Base-by-base conservation (phyloP, 2,329 filamentous ascomycete genomes). In the Rachicladosporium sp. region DNA sequence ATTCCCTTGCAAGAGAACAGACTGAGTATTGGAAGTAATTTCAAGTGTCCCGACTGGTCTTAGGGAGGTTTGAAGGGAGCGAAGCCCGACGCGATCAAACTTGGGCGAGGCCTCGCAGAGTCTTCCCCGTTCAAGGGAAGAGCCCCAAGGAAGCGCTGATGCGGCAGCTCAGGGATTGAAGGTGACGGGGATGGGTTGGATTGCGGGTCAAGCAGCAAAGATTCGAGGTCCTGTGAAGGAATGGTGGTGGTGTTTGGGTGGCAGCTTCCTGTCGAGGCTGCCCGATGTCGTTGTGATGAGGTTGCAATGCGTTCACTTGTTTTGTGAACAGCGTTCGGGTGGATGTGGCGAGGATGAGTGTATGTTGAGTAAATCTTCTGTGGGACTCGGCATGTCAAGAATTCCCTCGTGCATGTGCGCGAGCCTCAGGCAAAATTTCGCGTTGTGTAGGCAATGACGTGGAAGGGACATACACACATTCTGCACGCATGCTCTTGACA, bases 101-200 rank as follows among this genome's bases (percentile, higher is more conserved):
- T 44, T 52, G 45, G 84, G 81, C 86, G 82, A 86, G 84, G 85
- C 82, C 86, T 89, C 82, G 82, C 86, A 83, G 87, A 94, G 86
- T 91, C 91, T 93, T 89, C 91, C 91, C 88, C 89, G 67, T 71
- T 72, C 71, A 91, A 89, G 94, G 88, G 89, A 96, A 96, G 89
- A 93, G 88, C 82, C 83, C 80, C 76, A 77, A 78, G 80, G 80
- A 77, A 77, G 80, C 82, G 93, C 84, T 86, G 96, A 98, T 98
- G 89, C 91, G 91, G 91, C 91, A 96, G 89, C 85, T 93, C 82
- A 76, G 71, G 68, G 65, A 68, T 67, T 67, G 74, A 66, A 64
- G 74, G 68, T 62, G 68, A 73, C 64, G 71, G 73, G 51, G 60
- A 62, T 50, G 52, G 53, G 56, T 59, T 59, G 56, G 58, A 55